Conservation (phyloP, 192 early-diverging fungal species). For the Chytriomyces confervae region DNA sequence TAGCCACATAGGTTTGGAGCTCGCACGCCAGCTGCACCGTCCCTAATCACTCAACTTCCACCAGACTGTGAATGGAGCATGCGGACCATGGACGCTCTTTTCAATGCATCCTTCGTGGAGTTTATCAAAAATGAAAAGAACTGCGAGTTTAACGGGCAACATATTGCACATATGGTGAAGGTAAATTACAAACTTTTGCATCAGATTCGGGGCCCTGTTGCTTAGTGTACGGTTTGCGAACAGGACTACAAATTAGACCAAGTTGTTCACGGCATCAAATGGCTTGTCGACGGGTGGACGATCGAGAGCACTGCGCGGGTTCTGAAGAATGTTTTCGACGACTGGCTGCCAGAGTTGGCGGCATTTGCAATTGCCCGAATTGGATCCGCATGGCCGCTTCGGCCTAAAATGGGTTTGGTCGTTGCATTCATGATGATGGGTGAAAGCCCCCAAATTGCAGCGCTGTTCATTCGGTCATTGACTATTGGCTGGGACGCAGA, state of each 20-base stretch:
- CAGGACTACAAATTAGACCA: slow-evolving; percentile 48
- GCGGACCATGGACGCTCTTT: slow-evolving; percentile 51
- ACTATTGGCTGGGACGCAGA: slow-evolving; percentile 27
- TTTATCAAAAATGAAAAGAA: slow-evolving; percentile 49
- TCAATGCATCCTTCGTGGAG: slow-evolving; percentile 48
- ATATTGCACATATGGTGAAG: slow-evolving; percentile 44
- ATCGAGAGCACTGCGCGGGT: slow-evolving; percentile 44
- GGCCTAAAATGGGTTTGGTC: slow-evolving; percentile 44
- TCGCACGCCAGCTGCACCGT: neutral
- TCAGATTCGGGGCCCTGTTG: neutral
- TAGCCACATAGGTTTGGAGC: slow-evolving; percentile 2
- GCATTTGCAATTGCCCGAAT: slow-evolving; percentile 41
- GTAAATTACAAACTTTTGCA: neutral
- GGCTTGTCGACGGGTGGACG: slow-evolving; percentile 49
- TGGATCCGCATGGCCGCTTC: slow-evolving; percentile 29
- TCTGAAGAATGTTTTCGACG: slow-evolving; percentile 42
- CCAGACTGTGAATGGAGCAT: slow-evolving; percentile 47
- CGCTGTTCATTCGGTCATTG: slow-evolving; percentile 40
- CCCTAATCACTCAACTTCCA: neutral
- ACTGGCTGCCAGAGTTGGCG: slow-evolving; percentile 51
- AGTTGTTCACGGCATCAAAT: slow-evolving; percentile 43
- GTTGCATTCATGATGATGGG: slow-evolving; percentile 45
- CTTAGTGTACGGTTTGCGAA: neutral
- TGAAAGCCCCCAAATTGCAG: slow-evolving; percentile 31
- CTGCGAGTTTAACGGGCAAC: slow-evolving; percentile 43